Base-by-base conservation (phyloP, 1,284 basidiomycete genomes). In the Baeospora myosura region DNA sequence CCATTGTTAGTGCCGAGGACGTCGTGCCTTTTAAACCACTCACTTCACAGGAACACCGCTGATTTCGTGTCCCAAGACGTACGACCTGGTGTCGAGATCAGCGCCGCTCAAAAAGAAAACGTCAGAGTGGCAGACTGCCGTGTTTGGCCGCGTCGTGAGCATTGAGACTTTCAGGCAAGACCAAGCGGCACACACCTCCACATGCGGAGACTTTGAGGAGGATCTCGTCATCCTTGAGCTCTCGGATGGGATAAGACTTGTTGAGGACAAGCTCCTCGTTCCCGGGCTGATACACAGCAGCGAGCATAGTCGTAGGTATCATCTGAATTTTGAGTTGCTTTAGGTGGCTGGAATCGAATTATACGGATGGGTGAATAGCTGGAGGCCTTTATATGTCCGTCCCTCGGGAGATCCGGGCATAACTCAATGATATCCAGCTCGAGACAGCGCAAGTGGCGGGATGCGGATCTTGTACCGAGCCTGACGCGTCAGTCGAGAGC, bases 51-150 rank as follows among this genome's bases (percentile, higher is more conserved):
- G 53, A 17, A 50, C 43, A 4, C 59, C 56, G 25, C 37, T 48
- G 22, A 44, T 41, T 39, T 61, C 59, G 40, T 61, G 59, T 1
- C 59, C 58, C 32, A 58, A 14, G 17, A 55, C 44, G 28, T 55
- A 59, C 1, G 43, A 50, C 11, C 54, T 48, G 12, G 38, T 32
- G 23, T 44, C 42, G 11, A 47, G 23, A 6, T 44, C n/a, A 7
- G 33, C 39, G 18, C 52, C 52, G n/a, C 42, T 43, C 20, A 59
- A 49, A 7, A 54, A 23, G 22, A 44, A 46, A 1, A 53, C 50
- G 41, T 61, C 57, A 17, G 48, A 49, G 40, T 56, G 57, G 41
- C 57, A 58, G 2, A 54, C 44, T 52, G n/a, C 23, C n/a, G n/a
- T n/a, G n/a, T n/a, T n/a, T n/a, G n/a, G n/a, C n/a, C n/a, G n/a